Evolutionary conservation across 2,329 filamentous ascomycete species (phyloP).

Genomic region (Ilyonectria destructans): DNA sequence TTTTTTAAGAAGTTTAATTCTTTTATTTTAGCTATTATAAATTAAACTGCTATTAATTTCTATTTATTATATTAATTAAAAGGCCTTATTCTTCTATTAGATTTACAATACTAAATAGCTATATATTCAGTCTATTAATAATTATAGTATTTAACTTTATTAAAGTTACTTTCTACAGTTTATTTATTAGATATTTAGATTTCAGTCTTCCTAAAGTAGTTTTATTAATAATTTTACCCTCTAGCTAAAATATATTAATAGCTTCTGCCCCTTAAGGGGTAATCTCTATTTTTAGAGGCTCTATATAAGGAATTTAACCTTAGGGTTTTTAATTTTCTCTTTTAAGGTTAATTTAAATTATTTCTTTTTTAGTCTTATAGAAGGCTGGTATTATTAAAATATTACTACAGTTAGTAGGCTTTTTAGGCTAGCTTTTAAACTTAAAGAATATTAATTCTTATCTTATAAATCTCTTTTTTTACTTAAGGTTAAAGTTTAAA

Average conservation of each 20-base stretch:
- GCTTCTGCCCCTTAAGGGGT: not conserved
- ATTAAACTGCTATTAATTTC: not conserved
- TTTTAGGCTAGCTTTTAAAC: not conserved
- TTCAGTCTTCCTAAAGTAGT: not conserved
- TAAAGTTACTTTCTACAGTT: too few relatives aligned
- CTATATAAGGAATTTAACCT: too few relatives aligned
- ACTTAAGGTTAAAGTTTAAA: not conserved
- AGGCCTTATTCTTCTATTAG: too few relatives aligned
- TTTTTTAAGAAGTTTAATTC: not conserved
- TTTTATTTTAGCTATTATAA: not conserved
- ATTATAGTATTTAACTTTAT: too few relatives aligned
- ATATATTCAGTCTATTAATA: too few relatives aligned
- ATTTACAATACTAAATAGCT: too few relatives aligned
- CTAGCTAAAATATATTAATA: not conserved
- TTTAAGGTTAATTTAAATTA: too few relatives aligned
- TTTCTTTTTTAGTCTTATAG: too few relatives aligned
- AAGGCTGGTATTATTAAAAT: not conserved
- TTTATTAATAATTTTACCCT: not conserved
- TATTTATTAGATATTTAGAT: not conserved
- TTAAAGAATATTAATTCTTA: not conserved
- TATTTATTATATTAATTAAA: too few relatives aligned
- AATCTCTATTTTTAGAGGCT: not conserved
- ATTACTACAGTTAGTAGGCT: not conserved
- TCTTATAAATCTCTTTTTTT: too few relatives aligned
- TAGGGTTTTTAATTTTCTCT: too few relatives aligned